phyloP scores from a whole-genome alignment of 257 asterid species.

The Jacaranda copaia region DNA sequence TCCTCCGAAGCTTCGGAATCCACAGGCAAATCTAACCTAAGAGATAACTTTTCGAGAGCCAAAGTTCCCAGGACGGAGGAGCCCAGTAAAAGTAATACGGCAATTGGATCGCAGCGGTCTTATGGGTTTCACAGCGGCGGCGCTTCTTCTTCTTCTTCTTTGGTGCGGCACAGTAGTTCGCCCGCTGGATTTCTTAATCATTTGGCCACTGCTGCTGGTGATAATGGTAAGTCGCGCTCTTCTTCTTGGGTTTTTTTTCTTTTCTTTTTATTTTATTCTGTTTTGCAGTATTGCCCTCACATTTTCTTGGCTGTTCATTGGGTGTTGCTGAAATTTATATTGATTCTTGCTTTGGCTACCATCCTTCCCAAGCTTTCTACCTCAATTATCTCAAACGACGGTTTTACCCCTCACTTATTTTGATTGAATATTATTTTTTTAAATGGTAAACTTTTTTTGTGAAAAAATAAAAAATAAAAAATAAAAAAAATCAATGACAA shows the following conservation, averaged over 20 bases:
- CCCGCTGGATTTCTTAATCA: conserved; percentile 85
- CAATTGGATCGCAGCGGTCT: conserved; percentile 52
- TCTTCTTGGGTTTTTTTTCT: neutral
- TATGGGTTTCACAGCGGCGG: conserved; percentile 34
- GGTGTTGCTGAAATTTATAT: conserved; percentile 27
- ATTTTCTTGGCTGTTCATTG: conserved; percentile 26
- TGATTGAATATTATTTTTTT: no score
- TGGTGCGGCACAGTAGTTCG: conserved; percentile 78
- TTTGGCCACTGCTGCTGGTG: conserved; percentile 61
- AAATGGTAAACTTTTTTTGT: no score
- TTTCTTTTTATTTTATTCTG: neutral
- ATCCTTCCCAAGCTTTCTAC: neutral
- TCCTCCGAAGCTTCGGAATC: conserved; percentile 48
- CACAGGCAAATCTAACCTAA: conserved; percentile 23
- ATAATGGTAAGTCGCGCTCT: conserved; percentile 49
- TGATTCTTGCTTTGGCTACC: neutral
- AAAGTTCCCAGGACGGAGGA: conserved; percentile 34
- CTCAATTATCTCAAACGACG: conserved; percentile 24
- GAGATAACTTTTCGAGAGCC: conserved; percentile 9
- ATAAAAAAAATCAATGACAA: no score
- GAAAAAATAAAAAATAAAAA: neutral
- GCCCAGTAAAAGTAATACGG: conserved; percentile 17
- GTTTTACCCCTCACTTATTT: conserved; percentile 27
- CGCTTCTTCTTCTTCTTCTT: conserved; percentile 41
- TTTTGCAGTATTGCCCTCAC: neutral